phyloP scores from a whole-genome alignment of 257 asterid genomes.

The Petunia axillaris region DNA sequence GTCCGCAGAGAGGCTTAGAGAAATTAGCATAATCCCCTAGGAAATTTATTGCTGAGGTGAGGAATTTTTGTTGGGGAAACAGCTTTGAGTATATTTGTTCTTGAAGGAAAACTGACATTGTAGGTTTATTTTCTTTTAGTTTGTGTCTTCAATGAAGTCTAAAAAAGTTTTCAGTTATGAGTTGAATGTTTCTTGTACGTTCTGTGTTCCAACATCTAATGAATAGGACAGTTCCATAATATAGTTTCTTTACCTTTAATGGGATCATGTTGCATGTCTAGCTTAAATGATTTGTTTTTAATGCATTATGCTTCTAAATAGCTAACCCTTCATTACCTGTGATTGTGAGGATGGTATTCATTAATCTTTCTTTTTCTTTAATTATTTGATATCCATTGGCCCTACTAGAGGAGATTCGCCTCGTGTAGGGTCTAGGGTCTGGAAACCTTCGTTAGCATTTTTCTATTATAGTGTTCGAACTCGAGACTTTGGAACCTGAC shows the following conservation, averaged over 20 bases:
- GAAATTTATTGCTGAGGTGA: neutral
- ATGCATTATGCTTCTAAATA: neutral
- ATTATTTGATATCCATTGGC: too few species aligned
- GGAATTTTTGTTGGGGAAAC: conserved; percentile 3
- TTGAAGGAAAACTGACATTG: conserved; percentile 3
- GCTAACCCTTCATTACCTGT: neutral
- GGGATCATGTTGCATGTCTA: neutral
- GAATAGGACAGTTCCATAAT: neutral
- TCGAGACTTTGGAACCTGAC: neutral
- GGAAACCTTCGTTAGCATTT: too few species aligned
- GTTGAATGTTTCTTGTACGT: neutral
- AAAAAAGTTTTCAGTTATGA: neutral
- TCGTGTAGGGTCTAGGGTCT: too few species aligned
- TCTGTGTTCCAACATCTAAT: neutral
- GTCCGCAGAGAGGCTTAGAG: conserved; percentile 28
- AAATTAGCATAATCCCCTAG: neutral
- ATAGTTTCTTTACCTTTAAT: neutral
- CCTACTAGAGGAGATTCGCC: too few species aligned
- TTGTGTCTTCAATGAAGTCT: neutral
- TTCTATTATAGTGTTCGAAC: too few species aligned
- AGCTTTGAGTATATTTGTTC: neutral
- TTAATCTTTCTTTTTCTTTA: too few species aligned
- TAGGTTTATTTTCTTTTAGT: conserved; percentile 16
- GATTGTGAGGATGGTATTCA: too few species aligned
- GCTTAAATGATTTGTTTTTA: neutral